Evolutionary conservation across 1,284 basidiomycete species (phyloP), one percentile per base, ranked within the genome.

Genomic region (Ustilago lituana): DNA sequence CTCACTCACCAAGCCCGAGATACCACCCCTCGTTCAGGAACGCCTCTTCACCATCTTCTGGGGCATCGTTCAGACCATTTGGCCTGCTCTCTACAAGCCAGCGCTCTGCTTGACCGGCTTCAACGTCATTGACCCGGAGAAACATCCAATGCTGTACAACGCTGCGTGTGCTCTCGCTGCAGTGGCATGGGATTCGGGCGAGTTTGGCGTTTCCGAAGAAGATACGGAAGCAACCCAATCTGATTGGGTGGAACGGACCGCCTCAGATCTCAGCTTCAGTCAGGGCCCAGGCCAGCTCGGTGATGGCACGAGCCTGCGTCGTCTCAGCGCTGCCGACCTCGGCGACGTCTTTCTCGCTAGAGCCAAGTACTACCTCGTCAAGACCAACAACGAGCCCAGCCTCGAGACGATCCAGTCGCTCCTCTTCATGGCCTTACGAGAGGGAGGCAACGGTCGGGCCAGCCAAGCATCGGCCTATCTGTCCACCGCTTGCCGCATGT

Each of bases 351-450:
- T 77, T 33, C 56, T 69, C 32, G 60, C 70, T 10, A 41, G 74
- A 31, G 74, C 73, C 33, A 74, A 67, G 37, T 76, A 69, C 41
- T 74, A 62, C 40, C 66, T 74, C 2, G 45, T 74, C 24, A 62
- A 71, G 49, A 64, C 72, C 12, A 64, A 69, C 57, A 63, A 72
- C 36, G 71, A 76, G 26, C 65, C 76, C 3, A 61, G 62, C 14
- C 36, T 76, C 10, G 74, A 76, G 37, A 66, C 72, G 1, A 64
- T 72, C 32, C 72, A 74, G 44, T 63, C 73, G 31, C 53, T 74
- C 5, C 22, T 76, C 14, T 74, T 74, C 52, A 69, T 78, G 72
- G 61, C 71, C 14, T 45, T 78, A 24, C 65, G 67, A 27, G 76
- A 78, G 23, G 57, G 60, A n/a, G 76, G 74, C 22, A 64, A 60